Evolutionary conservation across 352 stramenopile species (phyloP).

Genomic region (Phytophthora parvispora): DNA sequence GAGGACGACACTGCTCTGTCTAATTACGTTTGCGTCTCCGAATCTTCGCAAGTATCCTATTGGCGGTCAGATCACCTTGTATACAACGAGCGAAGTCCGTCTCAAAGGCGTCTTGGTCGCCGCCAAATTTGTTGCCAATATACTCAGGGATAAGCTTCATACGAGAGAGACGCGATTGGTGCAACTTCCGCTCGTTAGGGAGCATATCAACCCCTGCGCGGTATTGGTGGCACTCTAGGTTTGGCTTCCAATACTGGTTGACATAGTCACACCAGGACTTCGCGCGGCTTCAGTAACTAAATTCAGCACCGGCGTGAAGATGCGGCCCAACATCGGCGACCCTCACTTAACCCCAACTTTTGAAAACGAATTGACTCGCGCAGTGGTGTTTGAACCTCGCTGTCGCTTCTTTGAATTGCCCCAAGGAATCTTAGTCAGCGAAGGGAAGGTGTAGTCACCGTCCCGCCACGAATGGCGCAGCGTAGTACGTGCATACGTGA

Average conservation of each 20-base stretch:
- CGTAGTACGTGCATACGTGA: neutral
- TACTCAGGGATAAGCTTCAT: neutral
- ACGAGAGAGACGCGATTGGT: neutral
- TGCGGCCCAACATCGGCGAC: neutral
- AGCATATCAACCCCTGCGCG: neutral
- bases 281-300: constrained; percentile 4
- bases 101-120: neutral
- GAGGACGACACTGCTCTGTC: neutral
- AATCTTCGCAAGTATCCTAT: neutral
- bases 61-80: neutral
- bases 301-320: neutral
- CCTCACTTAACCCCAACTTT: neutral
- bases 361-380: neutral
- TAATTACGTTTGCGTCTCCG: neutral
- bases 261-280: neutral
- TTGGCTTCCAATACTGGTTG: neutral
- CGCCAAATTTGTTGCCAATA: neutral
- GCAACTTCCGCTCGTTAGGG: neutral
- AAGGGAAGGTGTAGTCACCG: constrained; percentile 7
- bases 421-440: neutral
- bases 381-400: neutral
- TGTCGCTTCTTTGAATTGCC: neutral
- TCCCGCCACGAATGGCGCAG: neutral
- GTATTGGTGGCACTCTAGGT: neutral
- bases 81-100: neutral